Evolutionary conservation across 2,329 filamentous ascomycete genomes (phyloP), one percentile per base, ranked within the genome.

Genomic region (Aspergillus pseudonomiae): DNA sequence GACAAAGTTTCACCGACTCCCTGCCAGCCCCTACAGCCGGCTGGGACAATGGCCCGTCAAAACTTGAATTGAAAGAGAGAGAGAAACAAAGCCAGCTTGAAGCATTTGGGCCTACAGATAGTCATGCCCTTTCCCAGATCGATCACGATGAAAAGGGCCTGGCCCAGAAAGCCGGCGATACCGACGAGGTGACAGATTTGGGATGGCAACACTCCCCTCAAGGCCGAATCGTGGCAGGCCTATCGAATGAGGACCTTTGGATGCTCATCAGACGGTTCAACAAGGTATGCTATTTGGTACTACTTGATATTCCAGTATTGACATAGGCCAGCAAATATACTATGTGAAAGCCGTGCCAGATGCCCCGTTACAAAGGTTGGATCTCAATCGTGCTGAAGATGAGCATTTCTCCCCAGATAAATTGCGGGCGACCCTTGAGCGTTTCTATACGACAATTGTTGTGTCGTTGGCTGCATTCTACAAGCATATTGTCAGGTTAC

Each of bases 341-440:
- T 84, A 88, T 78, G 90, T 95, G 69, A 92, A 91, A 74, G 87
- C 90, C 32, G 86, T 89, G 10, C 79, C 84, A 0, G 76, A 84
- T 55, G 77, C 86, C 9, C 83, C 86, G 1, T 84, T 90, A 1
- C 91, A 90, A 6, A 87, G 88, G 16, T 80, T 96, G 43, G 92
- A 96, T 75, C 84, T 96, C 63, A 92, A 93, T 69, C 89, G 92
- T 61, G 89, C 91, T 5, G 89, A 93, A 45, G 89, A 94, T 60
- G 92, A 95, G 68, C 90, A 94, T 62, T 95, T 95, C 75, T 92
- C 90, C 0, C 92, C 92, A 0, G 92, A 95, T 72, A 95, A 95
- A 78, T 81, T 96, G 52, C 85, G 92, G 12, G 87, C 89, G 2
- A 93, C 91, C 59, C 75, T 95, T 4, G 93, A 96, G 77, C 84